Base-by-base conservation (phyloP, 805 yeast genomes). In the Blastobotrys robertii region DNA sequence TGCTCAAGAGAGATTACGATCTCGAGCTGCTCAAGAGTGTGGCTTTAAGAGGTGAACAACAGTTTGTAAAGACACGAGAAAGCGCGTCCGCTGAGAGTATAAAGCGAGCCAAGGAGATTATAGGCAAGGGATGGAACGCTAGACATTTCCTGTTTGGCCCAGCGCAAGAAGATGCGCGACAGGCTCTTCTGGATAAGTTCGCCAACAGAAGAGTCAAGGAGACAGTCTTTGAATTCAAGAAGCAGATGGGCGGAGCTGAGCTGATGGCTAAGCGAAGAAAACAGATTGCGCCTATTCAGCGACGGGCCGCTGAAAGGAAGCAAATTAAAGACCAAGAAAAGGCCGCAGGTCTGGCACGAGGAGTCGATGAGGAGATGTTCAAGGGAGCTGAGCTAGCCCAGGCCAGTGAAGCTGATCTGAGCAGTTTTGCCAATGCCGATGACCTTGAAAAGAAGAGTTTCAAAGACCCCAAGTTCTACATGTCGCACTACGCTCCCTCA, bases 181-280 rank as follows among this genome's bases (percentile, higher is more conserved):
- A 84, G 58, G 70, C 81, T 19, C 80, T 92, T 55, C 70, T 92
- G 50, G 83, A 77, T 4, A 77, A 78, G 53, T 66, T 92, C 47
- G 76, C 77, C 46, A 73, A 84, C 51, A 71, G 96, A 57, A 61
- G 68, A 35, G 68, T 77, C 40, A 81, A 84, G 54, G 97, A 92
- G 59, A 92, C 98, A 0, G 97, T 92, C 3, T 92, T 92, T 59
- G 99, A 92, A 62, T 82, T 87, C 62, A 75, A 79, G 47, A 76
- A 79, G 55, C 46, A 48, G 19, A 43, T 46, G 11, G 55, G 60
- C 2, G 69, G 86, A 57, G 81, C 84, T 33, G 81, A 80, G 42
- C 70, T 92, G 57, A 92, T 92, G 98, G 73, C 79, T 49, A 77
- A 78, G 47, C 72, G 97, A 68, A 73, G 99, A 60, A 72, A 71